These are phyloP conservation scores for Amanita exitialis DNA, from an alignment of 768 basidiomycete genomes.

Conservation along the genomic window DNA sequence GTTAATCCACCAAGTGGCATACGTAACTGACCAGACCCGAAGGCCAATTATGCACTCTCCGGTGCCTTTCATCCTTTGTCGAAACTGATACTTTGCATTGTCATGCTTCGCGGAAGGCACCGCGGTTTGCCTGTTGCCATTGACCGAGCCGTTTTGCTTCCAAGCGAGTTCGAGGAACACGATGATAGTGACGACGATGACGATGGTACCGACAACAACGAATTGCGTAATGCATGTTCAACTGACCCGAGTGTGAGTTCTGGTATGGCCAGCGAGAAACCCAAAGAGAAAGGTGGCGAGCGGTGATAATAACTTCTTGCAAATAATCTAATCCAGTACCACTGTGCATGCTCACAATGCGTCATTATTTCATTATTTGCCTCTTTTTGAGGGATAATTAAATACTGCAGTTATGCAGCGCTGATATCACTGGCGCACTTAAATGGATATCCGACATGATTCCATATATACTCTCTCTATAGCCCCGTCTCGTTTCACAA, in stretches of 20 bases:
- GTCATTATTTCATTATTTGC: no score
- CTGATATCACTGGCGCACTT: no score
- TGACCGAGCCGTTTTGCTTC: slow-evolving; percentile 79
- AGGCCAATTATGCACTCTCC: slow-evolving; percentile 77
- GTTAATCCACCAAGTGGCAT: background rate
- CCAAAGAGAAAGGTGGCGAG: background rate
- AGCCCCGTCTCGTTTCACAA: no score
- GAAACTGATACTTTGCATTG: slow-evolving; percentile 76
- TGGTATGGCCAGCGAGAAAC: background rate
- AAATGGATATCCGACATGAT: no score
- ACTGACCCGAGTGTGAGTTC: background rate
- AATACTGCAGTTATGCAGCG: no score
- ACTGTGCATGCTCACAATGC: no score
- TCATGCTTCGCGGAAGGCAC: slow-evolving; percentile 94
- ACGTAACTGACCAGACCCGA: background rate
- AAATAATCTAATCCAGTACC: no score
- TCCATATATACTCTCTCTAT: no score
- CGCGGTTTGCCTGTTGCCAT: slow-evolving; percentile 83
- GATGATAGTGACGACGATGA: slow-evolving; percentile 4
- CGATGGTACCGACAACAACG: background rate
- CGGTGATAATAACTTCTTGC: no score
- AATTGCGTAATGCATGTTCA: background rate
- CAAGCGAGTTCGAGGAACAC: slow-evolving; percentile 41
- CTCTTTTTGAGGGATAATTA: no score
- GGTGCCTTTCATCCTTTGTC: slow-evolving; percentile 74